Evolutionary conservation across 78 protist genomes (phyloP).

Genomic region (Cavenderia fasciculata): DNA sequence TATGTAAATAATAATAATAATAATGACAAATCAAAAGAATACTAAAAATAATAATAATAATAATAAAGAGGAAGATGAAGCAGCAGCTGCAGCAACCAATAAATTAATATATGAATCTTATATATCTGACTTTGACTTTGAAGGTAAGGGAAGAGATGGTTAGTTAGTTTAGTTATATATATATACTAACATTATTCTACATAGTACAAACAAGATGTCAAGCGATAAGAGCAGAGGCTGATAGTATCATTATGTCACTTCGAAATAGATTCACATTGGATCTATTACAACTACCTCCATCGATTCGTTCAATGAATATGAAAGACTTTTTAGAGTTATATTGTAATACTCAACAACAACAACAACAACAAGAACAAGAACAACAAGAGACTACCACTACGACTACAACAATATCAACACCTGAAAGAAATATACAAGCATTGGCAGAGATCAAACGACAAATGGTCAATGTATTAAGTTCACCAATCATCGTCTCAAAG

Average conservation of each 20-base stretch:
- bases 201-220: not conserved
- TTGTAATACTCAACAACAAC: not conserved
- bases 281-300: not conserved
- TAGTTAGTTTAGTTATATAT: no score
- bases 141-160: no score
- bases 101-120: no score
- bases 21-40: no score
- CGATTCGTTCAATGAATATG: not conserved
- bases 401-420: not conserved
- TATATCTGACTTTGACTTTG: no score
- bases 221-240: slow-evolving; percentile 1
- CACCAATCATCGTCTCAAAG: not conserved
- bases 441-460: not conserved
- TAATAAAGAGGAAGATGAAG: no score
- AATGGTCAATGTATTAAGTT: not conserved
- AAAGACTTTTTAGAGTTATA: slow-evolving; percentile 3
- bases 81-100: no score
- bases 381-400: no score
- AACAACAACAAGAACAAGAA: not conserved
- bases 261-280: not conserved
- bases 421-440: not conserved
- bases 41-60: no score
- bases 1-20: no score
- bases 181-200: no score
- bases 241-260: not conserved